These are phyloP conservation scores for Penicillium crystallinum DNA, from an alignment of 495 filamentous ascomycete genomes.

Conservation along the genomic window DNA sequence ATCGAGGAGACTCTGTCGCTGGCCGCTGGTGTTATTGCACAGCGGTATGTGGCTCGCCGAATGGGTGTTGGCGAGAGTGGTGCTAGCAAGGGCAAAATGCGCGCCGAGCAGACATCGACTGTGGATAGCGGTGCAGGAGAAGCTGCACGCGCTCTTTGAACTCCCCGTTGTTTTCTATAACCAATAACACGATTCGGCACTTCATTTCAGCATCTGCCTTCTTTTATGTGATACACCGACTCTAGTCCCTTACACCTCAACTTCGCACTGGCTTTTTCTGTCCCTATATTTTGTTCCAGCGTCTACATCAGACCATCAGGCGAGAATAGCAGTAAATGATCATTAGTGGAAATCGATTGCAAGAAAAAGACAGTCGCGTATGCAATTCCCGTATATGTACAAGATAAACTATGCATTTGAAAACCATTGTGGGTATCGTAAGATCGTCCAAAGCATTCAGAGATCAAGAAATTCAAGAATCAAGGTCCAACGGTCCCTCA, in stretches of 20 bases:
- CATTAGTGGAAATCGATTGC: not conserved
- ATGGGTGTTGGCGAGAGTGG: constrained; percentile 93
- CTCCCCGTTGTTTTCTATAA: constrained; percentile 1
- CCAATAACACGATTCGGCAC: constrained; percentile 4
- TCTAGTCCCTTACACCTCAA: not conserved
- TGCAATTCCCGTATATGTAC: constrained; percentile 4
- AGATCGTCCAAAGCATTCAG: not conserved
- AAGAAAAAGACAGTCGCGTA: not conserved
- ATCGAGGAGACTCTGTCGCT: constrained; percentile 83
- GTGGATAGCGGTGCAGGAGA: constrained; percentile 74
- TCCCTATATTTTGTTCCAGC: not conserved
- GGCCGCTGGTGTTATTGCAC: constrained; percentile 80
- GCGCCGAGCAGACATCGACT: constrained; percentile 64
- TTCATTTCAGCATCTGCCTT: not conserved
- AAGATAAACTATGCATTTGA: constrained; percentile 8
- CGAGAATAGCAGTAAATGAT: constrained; percentile 6
- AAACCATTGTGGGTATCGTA: constrained; percentile 7
- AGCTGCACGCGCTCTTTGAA: constrained; percentile 64
- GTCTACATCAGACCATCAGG: not conserved
- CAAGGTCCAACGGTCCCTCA: constrained; percentile 65
- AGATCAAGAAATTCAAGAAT: constrained; percentile 9
- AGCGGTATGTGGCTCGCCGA: constrained; percentile 87
- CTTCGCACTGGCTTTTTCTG: not conserved
- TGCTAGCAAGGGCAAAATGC: constrained; percentile 65
- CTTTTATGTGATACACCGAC: constrained; percentile 23